These are phyloP conservation scores for Hericium erinaceus DNA, from an alignment of 768 basidiomycete genomes.

Conservation along the genomic window DNA sequence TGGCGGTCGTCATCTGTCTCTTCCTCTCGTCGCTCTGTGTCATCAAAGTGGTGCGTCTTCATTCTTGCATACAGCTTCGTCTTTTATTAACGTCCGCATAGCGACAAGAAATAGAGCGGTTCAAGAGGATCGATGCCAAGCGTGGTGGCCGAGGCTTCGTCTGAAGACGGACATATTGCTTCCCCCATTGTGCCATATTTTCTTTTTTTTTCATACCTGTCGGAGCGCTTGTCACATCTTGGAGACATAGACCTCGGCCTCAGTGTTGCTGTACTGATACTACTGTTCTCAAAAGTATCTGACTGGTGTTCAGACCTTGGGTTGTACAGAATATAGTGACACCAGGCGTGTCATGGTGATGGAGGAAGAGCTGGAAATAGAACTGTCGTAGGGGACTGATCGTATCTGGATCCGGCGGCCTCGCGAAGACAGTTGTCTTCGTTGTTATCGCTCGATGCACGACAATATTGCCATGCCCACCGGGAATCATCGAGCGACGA, in stretches of 20 bases:
- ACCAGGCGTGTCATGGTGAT: no score
- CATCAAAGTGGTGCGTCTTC: conserved; percentile 66
- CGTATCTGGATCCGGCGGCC: no score
- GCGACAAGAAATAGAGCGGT: conserved; percentile 75
- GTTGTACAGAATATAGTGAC: no score
- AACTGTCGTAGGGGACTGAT: no score
- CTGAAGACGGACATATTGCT: conserved; percentile 25
- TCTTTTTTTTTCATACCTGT: neutral
- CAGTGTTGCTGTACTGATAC: neutral
- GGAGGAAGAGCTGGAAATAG: no score
- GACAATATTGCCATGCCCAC: no score
- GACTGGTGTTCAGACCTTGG: no score
- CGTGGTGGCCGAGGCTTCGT: conserved; percentile 84
- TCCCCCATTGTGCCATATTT: neutral
- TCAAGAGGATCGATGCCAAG: conserved; percentile 85
- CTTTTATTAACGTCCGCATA: conserved; percentile 21
- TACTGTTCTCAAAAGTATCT: no score
- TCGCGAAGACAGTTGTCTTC: no score
- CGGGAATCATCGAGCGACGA: no score
- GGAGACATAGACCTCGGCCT: neutral
- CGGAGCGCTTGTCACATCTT: neutral
- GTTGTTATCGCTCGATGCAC: no score
- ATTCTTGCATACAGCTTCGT: neutral
- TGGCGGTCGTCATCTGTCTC: conserved; percentile 66
- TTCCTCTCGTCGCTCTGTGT: conserved; percentile 79